phyloP scores from a whole-genome alignment of 2,329 filamentous ascomycete genomes.

The Cercospora janseana region DNA sequence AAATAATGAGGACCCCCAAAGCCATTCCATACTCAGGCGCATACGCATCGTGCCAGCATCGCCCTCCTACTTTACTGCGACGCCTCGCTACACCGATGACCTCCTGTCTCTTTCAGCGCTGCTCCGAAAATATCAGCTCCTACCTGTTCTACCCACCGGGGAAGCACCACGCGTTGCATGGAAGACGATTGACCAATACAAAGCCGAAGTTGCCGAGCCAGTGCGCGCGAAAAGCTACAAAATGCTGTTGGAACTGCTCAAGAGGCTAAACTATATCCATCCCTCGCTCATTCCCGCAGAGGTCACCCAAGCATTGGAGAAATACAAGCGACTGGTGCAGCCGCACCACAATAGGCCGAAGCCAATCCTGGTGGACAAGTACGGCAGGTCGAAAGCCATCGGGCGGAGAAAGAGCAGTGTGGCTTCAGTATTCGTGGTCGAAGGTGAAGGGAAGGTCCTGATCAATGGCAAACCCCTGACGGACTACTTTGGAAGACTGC shows the following conservation, averaged over 20 bases:
- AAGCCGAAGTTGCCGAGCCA: constrained; percentile 66
- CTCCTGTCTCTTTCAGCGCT: constrained; percentile 71
- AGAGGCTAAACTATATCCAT: constrained; percentile 81
- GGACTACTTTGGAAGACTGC: constrained; percentile 78
- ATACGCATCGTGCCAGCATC: constrained; percentile 77
- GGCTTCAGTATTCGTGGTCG: constrained; percentile 83
- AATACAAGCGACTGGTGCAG: constrained; percentile 74
- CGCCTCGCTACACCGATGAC: constrained; percentile 81
- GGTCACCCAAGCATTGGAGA: constrained; percentile 62
- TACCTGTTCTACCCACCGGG: constrained; percentile 66
- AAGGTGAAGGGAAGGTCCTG: constrained; percentile 85
- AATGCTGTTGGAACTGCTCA: constrained; percentile 70
- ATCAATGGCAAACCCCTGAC: constrained; percentile 86
- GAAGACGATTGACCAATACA: constrained; percentile 76
- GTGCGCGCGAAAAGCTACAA: constrained; percentile 77
- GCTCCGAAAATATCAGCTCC: constrained; percentile 66
- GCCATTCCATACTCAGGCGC: constrained; percentile 33
- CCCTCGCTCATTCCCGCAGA: constrained; percentile 70
- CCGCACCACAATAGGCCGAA: constrained; percentile 63
- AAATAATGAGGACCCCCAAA: constrained; percentile 15
- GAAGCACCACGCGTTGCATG: constrained; percentile 74
- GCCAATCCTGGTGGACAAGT: constrained; percentile 67
- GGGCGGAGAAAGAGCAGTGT: constrained; percentile 85
- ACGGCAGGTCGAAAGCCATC: constrained; percentile 74
- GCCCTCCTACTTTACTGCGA: constrained; percentile 90